Base-by-base conservation (phyloP, 371 early-diverging fungal genomes). In the Coemansia linderi region DNA sequence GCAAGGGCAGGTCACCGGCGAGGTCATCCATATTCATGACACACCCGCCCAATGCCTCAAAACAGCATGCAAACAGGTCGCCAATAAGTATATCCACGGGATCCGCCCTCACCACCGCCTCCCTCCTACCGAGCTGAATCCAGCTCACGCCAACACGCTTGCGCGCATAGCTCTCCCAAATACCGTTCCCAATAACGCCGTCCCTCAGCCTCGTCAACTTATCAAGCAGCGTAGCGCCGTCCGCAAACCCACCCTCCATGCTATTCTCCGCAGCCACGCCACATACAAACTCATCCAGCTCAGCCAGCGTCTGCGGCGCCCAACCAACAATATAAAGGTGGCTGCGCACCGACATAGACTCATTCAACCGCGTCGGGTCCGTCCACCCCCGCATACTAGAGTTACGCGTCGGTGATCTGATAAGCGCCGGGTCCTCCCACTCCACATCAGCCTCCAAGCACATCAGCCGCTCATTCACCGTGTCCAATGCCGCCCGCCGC, bases 101-200 rank as follows among this genome's bases (percentile, higher is more conserved):
- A 46, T 69, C 66, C 59, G 59, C 58, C 0, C 7, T 62, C 0
- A 29, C 1, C 19, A 63, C 19, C 2, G 19, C 12, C 7, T 22
- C 31, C 15, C 27, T n/a, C 1, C 1, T 3, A 24, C 60, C 15
- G 36, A 48, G 38, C 6, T 36, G 62, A 22, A 77, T 66, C 73
- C 68, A 73, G n/a, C 66, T 73, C 24, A 77, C 70, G 7, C 78
- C 69, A 5, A 77, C 78, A 17, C 78, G 78, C 19, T 69, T 77
- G 1, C 73, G 58, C 37, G 78, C 65, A 29, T 77, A 77, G 67
- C 73, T 77, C 48, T 77, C 78, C 78, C 78, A 77, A 12, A 77
- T 59, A 1, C 78, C 78, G 33, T 69, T 66, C 3, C 78, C 78
- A n/a, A 77, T 54, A 7, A 77, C 36, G 1, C 78, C 65, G 57